Conservation (phyloP, 2,329 filamentous ascomycete species). For the Elsinoe fawcettii region DNA sequence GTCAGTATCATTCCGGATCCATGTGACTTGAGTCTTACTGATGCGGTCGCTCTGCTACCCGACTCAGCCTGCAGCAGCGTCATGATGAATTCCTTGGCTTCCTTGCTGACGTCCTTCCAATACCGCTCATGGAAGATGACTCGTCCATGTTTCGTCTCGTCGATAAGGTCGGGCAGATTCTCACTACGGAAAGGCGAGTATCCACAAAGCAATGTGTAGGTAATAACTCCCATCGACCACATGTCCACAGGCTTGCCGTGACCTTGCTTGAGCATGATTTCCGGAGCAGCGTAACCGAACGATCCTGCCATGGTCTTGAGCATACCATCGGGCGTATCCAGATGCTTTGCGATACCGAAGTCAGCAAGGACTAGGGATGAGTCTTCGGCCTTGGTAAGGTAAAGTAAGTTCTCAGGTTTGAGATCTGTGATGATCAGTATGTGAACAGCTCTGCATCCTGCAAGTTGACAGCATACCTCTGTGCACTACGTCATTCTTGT, state of each 20-base stretch:
- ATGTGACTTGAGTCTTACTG: constrained; percentile 44
- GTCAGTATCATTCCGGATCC: not conserved
- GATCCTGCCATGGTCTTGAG: constrained; percentile 98
- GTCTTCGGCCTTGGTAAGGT: constrained; percentile 67
- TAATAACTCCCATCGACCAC: constrained; percentile 99
- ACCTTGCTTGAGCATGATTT: constrained; percentile 96
- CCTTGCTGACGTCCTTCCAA: constrained; percentile 93
- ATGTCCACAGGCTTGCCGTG: constrained; percentile 98
- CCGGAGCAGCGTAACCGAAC: constrained; percentile 93
- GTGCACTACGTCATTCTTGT: constrained; percentile 91
- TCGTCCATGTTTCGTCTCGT: constrained; percentile 76
- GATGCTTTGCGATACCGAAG: constrained; percentile 97
- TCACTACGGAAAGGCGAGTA: constrained; percentile 98
- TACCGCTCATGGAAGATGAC: constrained; percentile 96
- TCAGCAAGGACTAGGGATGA: constrained; percentile 91
- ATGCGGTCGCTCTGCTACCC: constrained; percentile 66
- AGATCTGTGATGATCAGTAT: constrained; percentile 56
- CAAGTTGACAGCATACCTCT: constrained; percentile 53
- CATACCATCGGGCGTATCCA: constrained; percentile 82
- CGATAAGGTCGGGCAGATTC: constrained; percentile 83
- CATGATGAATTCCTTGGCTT: constrained; percentile 92
- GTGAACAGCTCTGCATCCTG: constrained; percentile 11
- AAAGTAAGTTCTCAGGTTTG: constrained; percentile 95
- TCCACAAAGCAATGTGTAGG: constrained; percentile 93
- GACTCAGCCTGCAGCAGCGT: constrained; percentile 71